Conservation (phyloP, 225 moss, liverwort and hornwort genomes). For the Ulota crispa region DNA sequence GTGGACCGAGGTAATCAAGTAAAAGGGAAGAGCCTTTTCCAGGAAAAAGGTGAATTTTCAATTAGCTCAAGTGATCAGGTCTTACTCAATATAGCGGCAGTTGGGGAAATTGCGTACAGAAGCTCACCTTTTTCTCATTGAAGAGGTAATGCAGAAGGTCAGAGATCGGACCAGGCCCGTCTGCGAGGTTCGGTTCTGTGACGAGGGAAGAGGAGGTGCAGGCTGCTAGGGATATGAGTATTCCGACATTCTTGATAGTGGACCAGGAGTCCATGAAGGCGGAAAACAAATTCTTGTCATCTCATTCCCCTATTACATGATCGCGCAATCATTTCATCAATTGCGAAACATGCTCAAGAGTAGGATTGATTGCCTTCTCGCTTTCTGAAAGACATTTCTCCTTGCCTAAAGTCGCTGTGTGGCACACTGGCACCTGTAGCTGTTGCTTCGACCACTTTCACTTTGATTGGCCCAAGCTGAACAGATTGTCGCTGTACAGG, state of each 20-base stretch:
- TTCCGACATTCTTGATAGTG: constrained; percentile 64
- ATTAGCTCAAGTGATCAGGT: neutral
- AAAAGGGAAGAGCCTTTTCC: constrained; percentile 8
- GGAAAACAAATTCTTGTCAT: constrained; percentile 66
- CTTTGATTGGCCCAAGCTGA: constrained; percentile 29
- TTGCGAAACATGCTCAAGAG: constrained; percentile 29
- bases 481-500: constrained; percentile 34
- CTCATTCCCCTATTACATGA: constrained; percentile 68
- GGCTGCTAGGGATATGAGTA: constrained; percentile 66
- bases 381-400: constrained; percentile 18
- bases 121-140: constrained; percentile 30
- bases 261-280: constrained; percentile 78
- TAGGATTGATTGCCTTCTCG: constrained; percentile 21
- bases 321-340: constrained; percentile 14
- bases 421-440: constrained; percentile 15
- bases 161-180: constrained; percentile 35
- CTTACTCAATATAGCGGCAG: constrained; percentile 2
- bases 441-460: constrained; percentile 24
- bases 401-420: constrained; percentile 15
- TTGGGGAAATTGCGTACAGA: constrained; percentile 26
- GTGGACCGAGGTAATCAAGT: constrained; percentile 17
- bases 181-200: constrained; percentile 40
- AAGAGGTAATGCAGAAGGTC: constrained; percentile 48
- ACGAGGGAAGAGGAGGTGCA: constrained; percentile 35
- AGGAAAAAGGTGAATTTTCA: constrained; percentile 17